Evolutionary conservation across 805 yeast genomes (phyloP), one percentile per base, ranked within the genome.

Genomic region (Teunomyces aglyptinius): DNA sequence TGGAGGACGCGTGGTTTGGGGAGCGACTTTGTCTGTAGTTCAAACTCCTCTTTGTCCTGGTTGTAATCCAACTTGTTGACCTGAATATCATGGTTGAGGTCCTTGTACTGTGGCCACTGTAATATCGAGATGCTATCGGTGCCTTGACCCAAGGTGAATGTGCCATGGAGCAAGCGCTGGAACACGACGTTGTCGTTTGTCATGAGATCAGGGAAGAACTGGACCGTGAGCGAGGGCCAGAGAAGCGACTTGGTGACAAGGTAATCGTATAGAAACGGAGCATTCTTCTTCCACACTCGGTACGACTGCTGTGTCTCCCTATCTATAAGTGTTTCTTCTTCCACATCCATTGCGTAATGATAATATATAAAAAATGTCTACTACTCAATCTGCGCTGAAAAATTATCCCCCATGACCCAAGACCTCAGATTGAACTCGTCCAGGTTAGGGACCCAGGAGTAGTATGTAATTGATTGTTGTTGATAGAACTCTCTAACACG

Each of bases 391-490:
- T n/a, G n/a, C n/a, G 27, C 19, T 36, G 39, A 36, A 36, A 36
- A 36, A 22, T 36, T 36, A 36, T 20, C 24, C 32, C 19, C 38
- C 24, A 49, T 49, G 53, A 36, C 54, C 4, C 53, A 49, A 29
- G 69, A 67, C n/a, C 60, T 71, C 45, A 47, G 82, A 38, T 71
- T 90, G 39, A 84, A 86, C 58, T 78, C 82, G 16, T 91, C 97
- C 12, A 85, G 86, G 56, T 73, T 92, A 41, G 98, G 98, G 6
- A 90, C 96, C 0, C 82, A 84, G 58, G 75, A 85, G 58, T 91
- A 92, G 83, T 79, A 68, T 41, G 81, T 73, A 38, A 16, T 7
- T 11, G 7, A 33, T 10, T 28, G n/a, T n/a, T 11, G 16, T 29
- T 18, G 26, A 2, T 26, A 19, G n/a, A n/a, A n/a, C n/a, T 18